Conservation (phyloP, 192 early-diverging fungal genomes). For the Chytriomyces sp. region DNA sequence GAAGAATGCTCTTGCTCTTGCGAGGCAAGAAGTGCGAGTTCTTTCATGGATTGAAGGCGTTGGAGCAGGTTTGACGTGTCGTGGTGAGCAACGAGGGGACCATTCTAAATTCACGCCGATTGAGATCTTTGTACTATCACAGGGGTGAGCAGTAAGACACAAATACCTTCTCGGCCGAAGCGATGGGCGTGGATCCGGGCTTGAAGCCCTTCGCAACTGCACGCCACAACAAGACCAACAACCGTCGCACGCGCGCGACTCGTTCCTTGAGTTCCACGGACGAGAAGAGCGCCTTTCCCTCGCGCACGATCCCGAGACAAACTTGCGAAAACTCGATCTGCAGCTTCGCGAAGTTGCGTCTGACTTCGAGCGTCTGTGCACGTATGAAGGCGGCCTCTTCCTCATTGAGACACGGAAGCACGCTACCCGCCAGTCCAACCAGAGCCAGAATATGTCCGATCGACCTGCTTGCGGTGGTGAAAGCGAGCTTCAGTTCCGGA, state of each 20-base stretch:
- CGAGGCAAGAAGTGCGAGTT: no score
- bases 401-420: background rate
- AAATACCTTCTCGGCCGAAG: no score
- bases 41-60: background rate
- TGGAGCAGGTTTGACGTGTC: no score
- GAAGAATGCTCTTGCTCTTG: no score
- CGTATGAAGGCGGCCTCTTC: background rate
- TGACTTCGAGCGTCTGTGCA: background rate
- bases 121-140: no score
- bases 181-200: background rate
- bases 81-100: no score
- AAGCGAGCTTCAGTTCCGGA: background rate
- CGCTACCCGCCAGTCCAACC: background rate
- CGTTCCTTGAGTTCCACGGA: background rate
- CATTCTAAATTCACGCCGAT: no score
- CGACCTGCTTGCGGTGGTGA: background rate
- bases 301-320: background rate
- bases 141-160: no score
- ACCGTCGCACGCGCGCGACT: background rate
- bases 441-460: background rate
- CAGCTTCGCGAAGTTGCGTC: constrained; percentile 14
- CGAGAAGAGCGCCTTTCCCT: background rate
- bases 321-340: constrained; percentile 10
- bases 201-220: background rate
- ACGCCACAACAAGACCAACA: background rate